Conservation (phyloP, 495 filamentous ascomycete species). For the Sabuloglossum arenarium region DNA sequence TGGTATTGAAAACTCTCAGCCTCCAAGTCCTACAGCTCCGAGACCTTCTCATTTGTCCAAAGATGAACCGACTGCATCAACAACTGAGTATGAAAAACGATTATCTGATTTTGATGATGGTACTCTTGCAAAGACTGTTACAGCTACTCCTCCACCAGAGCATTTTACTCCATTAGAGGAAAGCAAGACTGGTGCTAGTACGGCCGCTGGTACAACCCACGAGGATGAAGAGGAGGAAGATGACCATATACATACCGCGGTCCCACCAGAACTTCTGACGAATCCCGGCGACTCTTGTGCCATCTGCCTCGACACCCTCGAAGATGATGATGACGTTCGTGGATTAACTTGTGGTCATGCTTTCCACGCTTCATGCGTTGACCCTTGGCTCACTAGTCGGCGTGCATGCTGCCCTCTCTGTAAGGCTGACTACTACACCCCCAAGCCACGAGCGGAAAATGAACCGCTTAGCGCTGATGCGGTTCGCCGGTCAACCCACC, state of each 20-base stretch:
- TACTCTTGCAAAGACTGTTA: neutral
- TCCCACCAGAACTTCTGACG: slow-evolving; percentile 62
- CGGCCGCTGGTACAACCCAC: slow-evolving; percentile 12
- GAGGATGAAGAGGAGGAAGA: slow-evolving; percentile 61
- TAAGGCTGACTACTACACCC: slow-evolving; percentile 90
- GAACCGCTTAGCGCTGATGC: slow-evolving; percentile 11
- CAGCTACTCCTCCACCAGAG: neutral
- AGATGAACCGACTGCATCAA: neutral
- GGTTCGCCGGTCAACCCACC: neutral
- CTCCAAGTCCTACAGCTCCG: neutral
- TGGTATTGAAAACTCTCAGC: neutral
- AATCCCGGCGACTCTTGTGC: slow-evolving; percentile 90
- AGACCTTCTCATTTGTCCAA: neutral
- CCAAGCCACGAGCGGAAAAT: slow-evolving; percentile 50
- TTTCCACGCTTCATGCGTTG: slow-evolving; percentile 85
- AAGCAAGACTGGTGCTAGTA: neutral
- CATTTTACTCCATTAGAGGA: neutral
- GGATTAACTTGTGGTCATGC: slow-evolving; percentile 88
- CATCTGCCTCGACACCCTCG: slow-evolving; percentile 84
- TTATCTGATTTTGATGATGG: neutral
- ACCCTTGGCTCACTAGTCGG: slow-evolving; percentile 87
- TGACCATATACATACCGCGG: slow-evolving; percentile 62
- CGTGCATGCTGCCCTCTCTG: slow-evolving; percentile 92
- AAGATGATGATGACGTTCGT: slow-evolving; percentile 88
- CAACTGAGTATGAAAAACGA: neutral